A percentile compares a stretch with the other conserved stretches of the same genome.
phyloP scores from a whole-genome alignment of 257 asterid genomes.

The Salvia rosmarinus region DNA sequence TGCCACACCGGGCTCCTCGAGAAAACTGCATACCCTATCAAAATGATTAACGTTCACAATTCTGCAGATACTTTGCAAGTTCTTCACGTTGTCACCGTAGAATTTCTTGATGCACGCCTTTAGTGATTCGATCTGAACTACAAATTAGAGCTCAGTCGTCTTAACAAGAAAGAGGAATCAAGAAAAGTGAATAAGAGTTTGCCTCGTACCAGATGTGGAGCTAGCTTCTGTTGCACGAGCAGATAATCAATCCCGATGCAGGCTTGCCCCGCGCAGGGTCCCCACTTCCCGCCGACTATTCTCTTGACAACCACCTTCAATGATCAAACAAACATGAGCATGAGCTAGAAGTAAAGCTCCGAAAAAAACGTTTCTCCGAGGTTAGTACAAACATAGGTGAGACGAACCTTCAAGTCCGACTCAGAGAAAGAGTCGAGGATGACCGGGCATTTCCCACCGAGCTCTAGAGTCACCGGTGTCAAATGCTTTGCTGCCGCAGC shows the following conservation, averaged over 20 bases:
- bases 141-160: not conserved
- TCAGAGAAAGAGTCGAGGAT: conserved; percentile 67
- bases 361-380: not conserved
- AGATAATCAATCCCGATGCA: conserved; percentile 88
- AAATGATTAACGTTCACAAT: conserved; percentile 82
- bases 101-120: conserved; percentile 57
- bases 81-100: conserved; percentile 61
- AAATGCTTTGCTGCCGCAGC: conserved; percentile 93
- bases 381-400: not conserved
- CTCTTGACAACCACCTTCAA: conserved; percentile 79
- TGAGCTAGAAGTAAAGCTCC: conserved; percentile 20
- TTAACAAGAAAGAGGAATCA: conserved; percentile 14
- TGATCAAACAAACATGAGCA: conserved; percentile 24
- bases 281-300: conserved; percentile 88
- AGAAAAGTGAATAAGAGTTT: conserved; percentile 8
- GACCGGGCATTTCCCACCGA: conserved; percentile 93
- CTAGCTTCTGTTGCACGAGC: conserved; percentile 62
- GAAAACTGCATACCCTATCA: conserved; percentile 63
- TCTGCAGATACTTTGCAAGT: conserved; percentile 63
- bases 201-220: conserved; percentile 62
- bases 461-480: conserved; percentile 93
- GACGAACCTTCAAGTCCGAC: conserved; percentile 67
- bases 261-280: conserved; percentile 94
- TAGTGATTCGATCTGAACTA: conserved; percentile 70
- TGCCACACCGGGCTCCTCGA: conserved; percentile 65